Base-by-base conservation (phyloP, 2,329 filamentous ascomycete species). In the Sarocladium strictum region DNA sequence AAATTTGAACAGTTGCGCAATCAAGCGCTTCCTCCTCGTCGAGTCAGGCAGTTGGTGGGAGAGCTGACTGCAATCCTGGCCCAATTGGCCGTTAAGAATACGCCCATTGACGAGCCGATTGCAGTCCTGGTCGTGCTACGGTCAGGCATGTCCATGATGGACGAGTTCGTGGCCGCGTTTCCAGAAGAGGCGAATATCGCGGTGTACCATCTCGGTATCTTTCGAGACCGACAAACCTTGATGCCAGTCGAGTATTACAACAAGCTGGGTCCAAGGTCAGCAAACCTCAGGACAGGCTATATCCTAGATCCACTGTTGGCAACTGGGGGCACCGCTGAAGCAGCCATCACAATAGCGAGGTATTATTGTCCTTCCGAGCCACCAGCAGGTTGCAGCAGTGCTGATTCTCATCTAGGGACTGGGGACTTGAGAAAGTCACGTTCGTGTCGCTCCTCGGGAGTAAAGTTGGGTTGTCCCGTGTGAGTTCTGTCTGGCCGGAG, bases 231-330 rank as follows among this genome's bases (percentile, higher is more conserved):
- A 84, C 53, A 78, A 87, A 81, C 81, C 37, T 75, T 86, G 27
- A 77, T 84, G 61, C 81, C 84, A 1, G 82, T 87, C 37, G 84
- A 86, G 68, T 86, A 87, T 74, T 87, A 87, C 73, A 86, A 86
- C 70, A 86, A 86, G 65, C 75, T 86, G 29, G 82, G 83, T 24
- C 58, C 53, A 12, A 62, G 57, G 41, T 52, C 53, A 9, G 52
- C 59, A 15, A 58, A 53, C 1, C 58, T 61, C 19, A 81, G 77
- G 66, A 77, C 78, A 63, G 85, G 84, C 7, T 83, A 87, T 58
- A 71, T 88, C 15, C 72, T 86, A 10, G 85, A 88, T 61, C 85
- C 85, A 0, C 74, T 87, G 54, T 83, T 87, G 58, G 85, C 85
- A 0, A 87, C 85, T 0, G 85, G 85, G n/a, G 81, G 80, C 0